A percentile compares a stretch with the other conserved stretches of the same genome.
Evolutionary conservation across 208 protist genomes (phyloP).

Genomic region (Crithidia bombi): DNA sequence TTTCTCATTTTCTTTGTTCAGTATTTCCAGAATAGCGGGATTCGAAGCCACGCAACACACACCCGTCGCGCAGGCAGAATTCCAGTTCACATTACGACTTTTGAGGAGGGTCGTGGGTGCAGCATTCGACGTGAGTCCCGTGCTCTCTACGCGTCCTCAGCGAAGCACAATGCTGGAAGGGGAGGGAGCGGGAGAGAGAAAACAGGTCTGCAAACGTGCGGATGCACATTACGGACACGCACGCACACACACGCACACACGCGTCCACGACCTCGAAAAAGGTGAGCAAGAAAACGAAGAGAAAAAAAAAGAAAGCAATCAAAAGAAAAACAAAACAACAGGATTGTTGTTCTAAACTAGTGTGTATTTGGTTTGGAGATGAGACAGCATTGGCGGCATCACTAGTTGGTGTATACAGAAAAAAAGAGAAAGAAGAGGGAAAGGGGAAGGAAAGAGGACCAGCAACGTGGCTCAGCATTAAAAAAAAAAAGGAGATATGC

Average conservation of each 20-base stretch:
- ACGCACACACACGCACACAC: background rate
- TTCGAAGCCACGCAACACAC: too few species aligned
- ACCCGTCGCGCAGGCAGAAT: background rate
- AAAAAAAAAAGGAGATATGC: background rate
- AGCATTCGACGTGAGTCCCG: background rate
- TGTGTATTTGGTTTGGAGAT: background rate
- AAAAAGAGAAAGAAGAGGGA: constrained; percentile 24
- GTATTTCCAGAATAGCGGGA: too few species aligned
- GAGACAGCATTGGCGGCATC: background rate
- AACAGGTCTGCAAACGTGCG: background rate
- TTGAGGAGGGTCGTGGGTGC: background rate
- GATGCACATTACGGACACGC: background rate
- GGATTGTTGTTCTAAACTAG: background rate
- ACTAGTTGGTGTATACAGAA: constrained; percentile 5
- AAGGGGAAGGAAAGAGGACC: constrained; percentile 15
- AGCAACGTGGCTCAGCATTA: background rate
- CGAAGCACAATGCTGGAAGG: too few species aligned
- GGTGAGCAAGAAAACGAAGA: background rate
- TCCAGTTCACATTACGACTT: background rate
- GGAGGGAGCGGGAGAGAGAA: background rate
- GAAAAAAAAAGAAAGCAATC: constrained; percentile 18
- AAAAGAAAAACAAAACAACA: constrained; percentile 14
- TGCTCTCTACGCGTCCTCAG: background rate
- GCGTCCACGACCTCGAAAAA: too few species aligned
- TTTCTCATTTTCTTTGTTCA: too few species aligned